A percentile compares a stretch with the other conserved stretches of the same genome.
Evolutionary conservation across 1,139 yeast species (phyloP).

Genomic region (Saccharomycopsis hybrid): DNA sequence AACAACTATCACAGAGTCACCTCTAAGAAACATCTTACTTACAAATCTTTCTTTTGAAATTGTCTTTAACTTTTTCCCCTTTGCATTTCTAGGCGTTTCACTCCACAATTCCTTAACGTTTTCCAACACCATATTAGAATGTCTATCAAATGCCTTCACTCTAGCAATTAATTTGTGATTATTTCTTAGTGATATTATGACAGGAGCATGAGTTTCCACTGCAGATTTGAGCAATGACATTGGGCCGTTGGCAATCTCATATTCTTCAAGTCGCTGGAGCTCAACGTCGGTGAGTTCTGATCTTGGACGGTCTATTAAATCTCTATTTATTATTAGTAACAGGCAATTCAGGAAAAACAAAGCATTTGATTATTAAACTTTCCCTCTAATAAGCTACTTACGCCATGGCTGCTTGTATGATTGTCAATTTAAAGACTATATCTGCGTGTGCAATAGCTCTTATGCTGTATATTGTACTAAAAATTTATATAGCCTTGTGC

Average conservation of each 20-base stretch:
- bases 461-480: no score
- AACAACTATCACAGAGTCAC: conserved; percentile 88
- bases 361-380: no score
- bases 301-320: conserved; percentile 62
- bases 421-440: no score
- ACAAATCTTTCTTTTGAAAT: conserved; percentile 79
- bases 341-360: no score
- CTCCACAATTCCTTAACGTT: conserved; percentile 92
- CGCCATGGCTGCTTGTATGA: no score
- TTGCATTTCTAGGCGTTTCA: conserved; percentile 55
- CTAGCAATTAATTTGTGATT: conserved; percentile 86
- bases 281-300: conserved; percentile 79
- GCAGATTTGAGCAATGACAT: conserved; percentile 80
- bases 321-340: conserved; percentile 33
- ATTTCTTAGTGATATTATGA: conserved; percentile 84
- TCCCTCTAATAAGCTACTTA: no score
- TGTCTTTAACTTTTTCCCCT: conserved; percentile 61
- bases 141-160: conserved; percentile 93
- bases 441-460: no score
- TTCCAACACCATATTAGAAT: conserved; percentile 86
- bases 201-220: conserved; percentile 65
- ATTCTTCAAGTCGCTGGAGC: conserved; percentile 77
- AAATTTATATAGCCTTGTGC: no score
- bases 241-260: conserved; percentile 88
- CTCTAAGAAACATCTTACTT: conserved; percentile 84